Percentiles rank a stretch among this genome's conserved stretches.
These are phyloP conservation scores for Chionographis japonica DNA, from an alignment of 106 monocot species.

Conservation along the genomic window DNA sequence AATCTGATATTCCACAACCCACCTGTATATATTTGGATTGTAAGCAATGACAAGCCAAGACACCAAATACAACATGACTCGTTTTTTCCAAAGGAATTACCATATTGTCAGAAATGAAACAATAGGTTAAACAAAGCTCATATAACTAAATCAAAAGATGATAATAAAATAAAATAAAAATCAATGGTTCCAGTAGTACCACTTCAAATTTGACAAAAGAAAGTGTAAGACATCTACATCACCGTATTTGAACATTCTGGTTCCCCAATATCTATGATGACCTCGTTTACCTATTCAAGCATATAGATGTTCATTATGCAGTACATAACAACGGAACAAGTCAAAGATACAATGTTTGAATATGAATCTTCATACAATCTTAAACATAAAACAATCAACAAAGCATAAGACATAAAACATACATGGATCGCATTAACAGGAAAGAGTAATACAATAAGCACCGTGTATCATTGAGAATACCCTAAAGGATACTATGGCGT, in stretches of 20 bases:
- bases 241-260: slow-evolving; percentile 90
- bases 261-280: slow-evolving; percentile 97
- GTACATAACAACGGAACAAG: not conserved
- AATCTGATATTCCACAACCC: slow-evolving; percentile 82
- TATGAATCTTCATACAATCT: too few species aligned
- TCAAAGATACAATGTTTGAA: not conserved
- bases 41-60: not conserved
- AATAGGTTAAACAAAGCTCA: not conserved
- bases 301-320: not conserved
- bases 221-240: slow-evolving; percentile 92
- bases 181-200: slow-evolving; percentile 34
- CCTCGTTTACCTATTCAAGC: slow-evolving; percentile 80
- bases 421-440: not conserved
- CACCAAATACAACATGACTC: not conserved
- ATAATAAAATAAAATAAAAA: not conserved
- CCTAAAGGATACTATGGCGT: too few species aligned
- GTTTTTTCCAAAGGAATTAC: not conserved
- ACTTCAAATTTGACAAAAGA: slow-evolving; percentile 94
- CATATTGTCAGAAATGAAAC: slow-evolving; percentile 3
- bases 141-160: not conserved
- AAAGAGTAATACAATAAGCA: too few species aligned
- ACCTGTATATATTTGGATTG: slow-evolving; percentile 40
- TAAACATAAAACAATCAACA: not conserved
- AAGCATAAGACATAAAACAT: not conserved
- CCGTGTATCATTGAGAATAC: too few species aligned